phyloP scores from a whole-genome alignment of 768 basidiomycete genomes.

The Favolaschia claudopus region DNA sequence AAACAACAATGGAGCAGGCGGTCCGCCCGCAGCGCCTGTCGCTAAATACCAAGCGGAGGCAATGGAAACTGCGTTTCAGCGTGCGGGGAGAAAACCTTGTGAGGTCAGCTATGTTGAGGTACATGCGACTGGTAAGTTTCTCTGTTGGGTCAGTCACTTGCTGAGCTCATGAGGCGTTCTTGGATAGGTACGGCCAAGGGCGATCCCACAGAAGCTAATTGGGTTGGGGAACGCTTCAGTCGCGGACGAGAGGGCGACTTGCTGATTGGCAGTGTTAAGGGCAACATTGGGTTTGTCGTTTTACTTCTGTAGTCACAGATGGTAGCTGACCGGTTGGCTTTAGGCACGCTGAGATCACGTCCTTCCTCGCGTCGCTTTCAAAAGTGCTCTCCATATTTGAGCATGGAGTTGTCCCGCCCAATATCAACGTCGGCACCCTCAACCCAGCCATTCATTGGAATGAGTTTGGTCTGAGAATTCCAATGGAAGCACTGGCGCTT shows the following conservation, averaged over 20 bases:
- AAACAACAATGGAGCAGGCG: constrained; percentile 36
- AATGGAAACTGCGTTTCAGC: constrained; percentile 37
- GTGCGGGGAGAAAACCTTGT: constrained; percentile 28
- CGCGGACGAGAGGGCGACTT: constrained; percentile 33
- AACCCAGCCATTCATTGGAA: constrained; percentile 45
- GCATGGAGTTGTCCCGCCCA: constrained; percentile 36
- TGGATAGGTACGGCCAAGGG: constrained; percentile 43
- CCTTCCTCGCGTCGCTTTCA: constrained; percentile 44
- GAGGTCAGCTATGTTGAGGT: constrained; percentile 51
- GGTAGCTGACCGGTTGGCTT: background rate
- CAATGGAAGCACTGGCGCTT: constrained; percentile 28
- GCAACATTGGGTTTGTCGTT: constrained; percentile 42
- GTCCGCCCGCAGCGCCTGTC: constrained; percentile 39
- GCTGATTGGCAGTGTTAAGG: constrained; percentile 46
- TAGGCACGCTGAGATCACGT: constrained; percentile 43
- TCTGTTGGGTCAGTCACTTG: background rate
- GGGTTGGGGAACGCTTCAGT: constrained; percentile 38
- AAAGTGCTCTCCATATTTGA: constrained; percentile 44
- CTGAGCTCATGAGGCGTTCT: background rate
- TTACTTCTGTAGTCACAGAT: background rate
- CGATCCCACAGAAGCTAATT: constrained; percentile 52
- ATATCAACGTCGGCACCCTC: constrained; percentile 33
- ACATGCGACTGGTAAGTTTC: constrained; percentile 45
- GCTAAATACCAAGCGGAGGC: constrained; percentile 39
- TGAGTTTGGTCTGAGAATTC: constrained; percentile 37